Evolutionary conservation across 805 yeast species (phyloP).

Genomic region (Teunomyces kruisii): DNA sequence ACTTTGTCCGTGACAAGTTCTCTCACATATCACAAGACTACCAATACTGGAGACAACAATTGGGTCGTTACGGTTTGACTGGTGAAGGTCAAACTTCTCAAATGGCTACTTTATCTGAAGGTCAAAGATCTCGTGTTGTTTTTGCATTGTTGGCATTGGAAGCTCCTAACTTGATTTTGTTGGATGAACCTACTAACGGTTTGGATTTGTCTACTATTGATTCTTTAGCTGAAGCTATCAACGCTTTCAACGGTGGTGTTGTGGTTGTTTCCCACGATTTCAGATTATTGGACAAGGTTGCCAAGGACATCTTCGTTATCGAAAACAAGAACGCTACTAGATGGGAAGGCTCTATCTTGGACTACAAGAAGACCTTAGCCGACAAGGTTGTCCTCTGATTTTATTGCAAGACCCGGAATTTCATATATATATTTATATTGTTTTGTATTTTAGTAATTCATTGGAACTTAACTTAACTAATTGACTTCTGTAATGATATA

Average conservation of each 20-base stretch:
- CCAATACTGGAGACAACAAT: constrained; percentile 98
- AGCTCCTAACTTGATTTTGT: constrained; percentile 87
- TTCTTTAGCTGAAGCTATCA: constrained; percentile 94
- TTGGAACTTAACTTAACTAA: neutral
- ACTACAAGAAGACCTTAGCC: constrained; percentile 93
- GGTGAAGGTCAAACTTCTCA: constrained; percentile 99
- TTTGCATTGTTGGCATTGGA: constrained; percentile 95
- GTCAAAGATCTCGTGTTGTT: constrained; percentile 98
- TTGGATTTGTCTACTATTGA: constrained; percentile 97
- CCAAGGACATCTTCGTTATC: constrained; percentile 95
- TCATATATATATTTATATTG: constrained; percentile 2
- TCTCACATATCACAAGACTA: constrained; percentile 89
- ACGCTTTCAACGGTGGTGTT: constrained; percentile 95
- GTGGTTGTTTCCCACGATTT: constrained; percentile 98
- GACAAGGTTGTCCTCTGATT: constrained; percentile 70
- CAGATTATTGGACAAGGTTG: constrained; percentile 95
- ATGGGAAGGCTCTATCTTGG: constrained; percentile 92
- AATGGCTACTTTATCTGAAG: constrained; percentile 98
- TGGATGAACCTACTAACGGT: constrained; percentile 99
- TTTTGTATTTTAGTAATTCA: constrained; percentile 1
- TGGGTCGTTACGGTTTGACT: constrained; percentile 97
- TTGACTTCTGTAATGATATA: too few species aligned
- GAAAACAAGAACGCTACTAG: constrained; percentile 93
- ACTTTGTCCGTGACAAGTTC: constrained; percentile 94
- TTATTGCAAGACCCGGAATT: constrained; percentile 1